These are phyloP conservation scores for Jacaranda copaia DNA, from an alignment of 257 asterid species.

Conservation along the genomic window DNA sequence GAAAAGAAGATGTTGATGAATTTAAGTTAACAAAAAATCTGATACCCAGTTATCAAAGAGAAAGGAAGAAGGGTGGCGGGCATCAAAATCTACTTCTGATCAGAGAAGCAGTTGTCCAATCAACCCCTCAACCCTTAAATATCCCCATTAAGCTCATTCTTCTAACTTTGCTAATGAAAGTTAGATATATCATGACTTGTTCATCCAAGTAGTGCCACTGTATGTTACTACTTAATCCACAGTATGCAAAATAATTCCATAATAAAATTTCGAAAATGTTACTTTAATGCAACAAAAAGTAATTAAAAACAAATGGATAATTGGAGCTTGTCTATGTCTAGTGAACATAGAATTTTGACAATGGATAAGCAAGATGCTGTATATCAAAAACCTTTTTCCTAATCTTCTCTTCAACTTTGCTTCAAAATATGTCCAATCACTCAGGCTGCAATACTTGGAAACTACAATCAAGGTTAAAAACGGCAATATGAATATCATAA, in stretches of 20 bases:
- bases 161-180: no score
- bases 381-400: conserved; percentile 76
- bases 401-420: conserved; percentile 77
- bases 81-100: no score
- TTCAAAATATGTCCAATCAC: conserved; percentile 89
- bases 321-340: conserved; percentile 26
- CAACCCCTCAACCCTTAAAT: no score
- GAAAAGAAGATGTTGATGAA: no score
- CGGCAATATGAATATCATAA: background rate
- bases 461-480: conserved; percentile 38
- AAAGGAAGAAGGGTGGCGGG: no score
- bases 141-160: no score
- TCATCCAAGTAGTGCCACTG: background rate
- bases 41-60: no score
- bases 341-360: conserved; percentile 20
- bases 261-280: background rate
- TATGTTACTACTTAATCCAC: background rate
- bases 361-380: conserved; percentile 52
- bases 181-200: background rate
- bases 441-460: conserved; percentile 70
- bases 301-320: background rate
- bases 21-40: no score
- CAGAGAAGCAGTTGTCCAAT: no score
- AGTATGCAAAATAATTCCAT: background rate
- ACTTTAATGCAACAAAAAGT: background rate